phyloP scores from a whole-genome alignment of 129 eudicot species.

The Logfia minima region DNA sequence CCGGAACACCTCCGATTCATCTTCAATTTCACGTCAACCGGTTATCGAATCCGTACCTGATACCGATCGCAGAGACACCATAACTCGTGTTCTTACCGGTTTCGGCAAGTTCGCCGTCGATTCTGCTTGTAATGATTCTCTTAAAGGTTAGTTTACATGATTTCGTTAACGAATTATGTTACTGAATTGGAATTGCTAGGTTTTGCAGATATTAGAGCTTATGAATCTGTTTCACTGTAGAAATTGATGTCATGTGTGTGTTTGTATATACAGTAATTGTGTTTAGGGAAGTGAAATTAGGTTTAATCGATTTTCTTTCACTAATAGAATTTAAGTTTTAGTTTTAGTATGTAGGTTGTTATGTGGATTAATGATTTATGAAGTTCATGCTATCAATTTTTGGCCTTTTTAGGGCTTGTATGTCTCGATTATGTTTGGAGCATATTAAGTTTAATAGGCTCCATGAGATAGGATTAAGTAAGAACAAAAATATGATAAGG shows the following conservation, averaged over 20 bases:
- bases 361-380: background rate
- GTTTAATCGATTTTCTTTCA: background rate
- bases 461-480: background rate
- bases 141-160: conserved; percentile 41
- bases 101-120: conserved; percentile 64
- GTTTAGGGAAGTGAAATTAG: background rate
- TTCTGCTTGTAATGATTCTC: conserved; percentile 55
- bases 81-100: conserved; percentile 41
- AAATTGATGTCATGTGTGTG: background rate
- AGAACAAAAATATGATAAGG: background rate
- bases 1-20: conserved; percentile 24
- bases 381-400: background rate
- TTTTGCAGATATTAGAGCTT: conserved; percentile 6
- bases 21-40: conserved; percentile 13
- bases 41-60: conserved; percentile 38
- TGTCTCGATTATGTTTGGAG: background rate
- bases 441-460: background rate
- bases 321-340: background rate
- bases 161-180: background rate
- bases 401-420: background rate
- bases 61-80: conserved; percentile 53
- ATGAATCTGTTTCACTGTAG: background rate
- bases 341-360: background rate
- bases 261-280: background rate
- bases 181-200: background rate